Base-by-base conservation (phyloP, 495 filamentous ascomycete genomes). In the Paragyromitra xinjiangensis region DNA sequence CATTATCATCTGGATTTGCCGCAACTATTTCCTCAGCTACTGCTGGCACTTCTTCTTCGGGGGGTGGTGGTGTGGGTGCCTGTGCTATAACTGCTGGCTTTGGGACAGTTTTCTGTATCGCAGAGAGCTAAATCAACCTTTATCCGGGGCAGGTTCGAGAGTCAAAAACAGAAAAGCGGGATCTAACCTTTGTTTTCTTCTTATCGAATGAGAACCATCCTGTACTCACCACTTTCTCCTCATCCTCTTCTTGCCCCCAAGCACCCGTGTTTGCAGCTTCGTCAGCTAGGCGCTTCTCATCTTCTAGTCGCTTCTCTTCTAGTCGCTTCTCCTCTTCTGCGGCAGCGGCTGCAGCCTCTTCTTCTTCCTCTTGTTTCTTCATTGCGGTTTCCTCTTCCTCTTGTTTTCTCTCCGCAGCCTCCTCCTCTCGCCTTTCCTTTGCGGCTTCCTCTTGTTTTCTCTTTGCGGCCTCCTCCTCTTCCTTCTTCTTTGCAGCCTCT, bases 381-480 rank as follows among this genome's bases (percentile, higher is more conserved):
- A 45, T 70, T 39, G 55, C 75, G 6, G 65, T 65, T 1, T 22
- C 75, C 26, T 63, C 58, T 3, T 74, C 70, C 14, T 77, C 72
- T 9, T 78, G 48, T 45, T 78, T 69, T 14, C 24, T 45, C 24
- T 24, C 68, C 19, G 37, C 65, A 24, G 59, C 74, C 40, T 77
- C 64, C n/a, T 77, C 73, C 19, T 75, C 72, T 40, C 62, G 53
- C n/a, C n/a, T 14, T 74, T 55, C 14, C 50, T 61, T 70, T 39
- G 55, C 75, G 6, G 65, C 72, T 0, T 22, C 75, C 14, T 77
- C 72, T 9, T 78, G 48, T 45, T 78, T 70, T 14, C 26, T 45
- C 26, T 26, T 75, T 29, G 37, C 66, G 22, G 59, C 75, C 40
- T 78, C 73, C 26, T 78, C 73, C 19, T 76, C 72, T 29, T 68